phyloP scores from a whole-genome alignment of 306 rosid species.

The Leucaena leucocephala region DNA sequence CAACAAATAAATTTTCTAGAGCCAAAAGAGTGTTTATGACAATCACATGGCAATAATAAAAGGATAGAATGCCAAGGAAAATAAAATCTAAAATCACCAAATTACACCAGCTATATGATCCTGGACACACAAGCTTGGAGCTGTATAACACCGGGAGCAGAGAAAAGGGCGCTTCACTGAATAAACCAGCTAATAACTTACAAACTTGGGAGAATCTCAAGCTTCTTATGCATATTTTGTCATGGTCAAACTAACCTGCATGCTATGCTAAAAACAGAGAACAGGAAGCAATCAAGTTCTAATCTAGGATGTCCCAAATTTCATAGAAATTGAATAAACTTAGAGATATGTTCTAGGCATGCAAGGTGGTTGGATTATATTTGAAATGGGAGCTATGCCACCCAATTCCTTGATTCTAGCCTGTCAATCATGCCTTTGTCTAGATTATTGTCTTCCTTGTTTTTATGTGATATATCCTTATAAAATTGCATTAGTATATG shows the following conservation, averaged over 20 bases:
- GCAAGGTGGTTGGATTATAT: background rate
- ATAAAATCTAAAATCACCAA: background rate
- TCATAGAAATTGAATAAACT: background rate
- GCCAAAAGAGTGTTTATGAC: too few relatives aligned
- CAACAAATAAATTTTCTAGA: too few relatives aligned
- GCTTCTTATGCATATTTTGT: background rate
- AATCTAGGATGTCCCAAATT: slow-evolving; percentile 1
- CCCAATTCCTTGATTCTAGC: slow-evolving; percentile 1
- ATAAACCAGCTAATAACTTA: background rate
- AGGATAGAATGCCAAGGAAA: background rate
- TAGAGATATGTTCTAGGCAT: background rate
- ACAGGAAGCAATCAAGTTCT: background rate
- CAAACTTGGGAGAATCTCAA: background rate
- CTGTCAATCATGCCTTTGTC: background rate
- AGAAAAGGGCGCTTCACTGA: background rate
- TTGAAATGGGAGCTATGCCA: too few relatives aligned
- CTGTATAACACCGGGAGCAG: background rate
- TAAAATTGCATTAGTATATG: background rate
- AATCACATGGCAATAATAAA: too few relatives aligned
- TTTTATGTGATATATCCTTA: slow-evolving; percentile 8
- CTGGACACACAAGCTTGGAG: background rate
- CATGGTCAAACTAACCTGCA: background rate
- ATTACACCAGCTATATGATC: background rate
- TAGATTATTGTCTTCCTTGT: slow-evolving; percentile 13
- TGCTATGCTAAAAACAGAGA: background rate